Base-by-base conservation (phyloP, 2,329 filamentous ascomycete genomes). In the Arachnomyces sp. region DNA sequence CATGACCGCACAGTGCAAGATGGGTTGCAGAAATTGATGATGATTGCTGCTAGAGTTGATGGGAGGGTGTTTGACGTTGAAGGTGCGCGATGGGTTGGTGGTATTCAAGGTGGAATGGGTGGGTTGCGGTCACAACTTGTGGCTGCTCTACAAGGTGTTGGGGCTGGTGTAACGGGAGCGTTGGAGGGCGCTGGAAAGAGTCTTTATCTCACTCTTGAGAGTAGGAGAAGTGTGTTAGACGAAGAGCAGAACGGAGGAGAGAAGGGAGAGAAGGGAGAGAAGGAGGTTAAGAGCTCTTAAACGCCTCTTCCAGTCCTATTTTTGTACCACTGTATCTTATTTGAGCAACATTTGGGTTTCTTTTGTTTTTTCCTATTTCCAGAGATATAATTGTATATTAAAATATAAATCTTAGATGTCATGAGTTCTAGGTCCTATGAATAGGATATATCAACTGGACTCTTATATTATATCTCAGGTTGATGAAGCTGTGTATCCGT, bases 131-230 rank as follows among this genome's bases (percentile, higher is more conserved):
- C 80, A 36, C 85, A 94, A 68, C 73, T 98, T 45, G 81, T 96
- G 39, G 69, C 71, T 47, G 77, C 94, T 67, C 72, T 98, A 60
- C 84, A 92, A 66, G 79, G 80, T 46, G 78, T 86, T 46, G 88
- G 89, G 31, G 76, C 86, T 41, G 80, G 82, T 43, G 65, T 98
- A 40, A 85, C 88, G 16, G 80, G 68, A 48, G 76, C 81, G n/a
- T 68, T 98, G 52, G 87, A 95, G 61, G 80, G 84, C 40, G 79
- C 85, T 36, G 75, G 82, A 44, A 86, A 82, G 72, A 89, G 77
- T 58, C 60, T 98, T 52, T 96, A 90, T 74, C 74, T 95, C 46
- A 86, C 90, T 9, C 69, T 98, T 54, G 90, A 96, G 71, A 79
- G 85, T 36, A 74, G 90, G 60, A 80, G 81, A 65, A 78, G 72